phyloP scores from a whole-genome alignment of 495 filamentous ascomycete genomes.

The Penicillium taxi region DNA sequence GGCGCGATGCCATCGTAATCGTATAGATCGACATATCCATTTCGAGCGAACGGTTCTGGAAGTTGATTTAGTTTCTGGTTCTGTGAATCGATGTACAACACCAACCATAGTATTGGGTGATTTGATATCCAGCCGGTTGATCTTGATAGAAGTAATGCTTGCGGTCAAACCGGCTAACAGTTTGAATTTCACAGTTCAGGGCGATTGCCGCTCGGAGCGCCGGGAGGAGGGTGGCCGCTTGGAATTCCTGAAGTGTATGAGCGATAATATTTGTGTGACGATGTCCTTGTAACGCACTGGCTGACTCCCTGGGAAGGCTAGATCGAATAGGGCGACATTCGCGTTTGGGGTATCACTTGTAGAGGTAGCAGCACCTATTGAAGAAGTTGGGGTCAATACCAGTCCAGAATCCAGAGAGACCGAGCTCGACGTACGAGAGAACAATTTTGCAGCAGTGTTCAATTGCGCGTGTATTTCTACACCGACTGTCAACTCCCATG shows the following conservation, averaged over 20 bases:
- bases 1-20: constrained; percentile 71
- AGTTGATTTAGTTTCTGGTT: not conserved
- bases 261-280: not conserved
- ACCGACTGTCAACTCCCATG: constrained; percentile 88
- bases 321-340: constrained; percentile 80
- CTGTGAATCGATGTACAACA: not conserved
- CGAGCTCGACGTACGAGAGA: constrained; percentile 49
- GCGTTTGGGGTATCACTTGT: constrained; percentile 67
- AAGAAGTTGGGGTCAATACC: too few species aligned
- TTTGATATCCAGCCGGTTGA: constrained; percentile 92
- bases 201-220: constrained; percentile 84
- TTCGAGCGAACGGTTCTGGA: constrained; percentile 67
- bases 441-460: constrained; percentile 77
- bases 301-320: constrained; percentile 82
- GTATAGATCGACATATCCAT: constrained; percentile 64
- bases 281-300: constrained; percentile 40
- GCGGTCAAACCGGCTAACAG: constrained; percentile 74
- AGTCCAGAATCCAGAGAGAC: too few species aligned
- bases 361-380: constrained; percentile 55
- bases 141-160: constrained; percentile 99
- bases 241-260: constrained; percentile 50
- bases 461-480: constrained; percentile 97
- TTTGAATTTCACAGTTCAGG: constrained; percentile 69
- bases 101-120: constrained; percentile 84
- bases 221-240: constrained; percentile 74